phyloP scores from a whole-genome alignment of 208 protist genomes.

The Naegleria lovaniensis region DNA sequence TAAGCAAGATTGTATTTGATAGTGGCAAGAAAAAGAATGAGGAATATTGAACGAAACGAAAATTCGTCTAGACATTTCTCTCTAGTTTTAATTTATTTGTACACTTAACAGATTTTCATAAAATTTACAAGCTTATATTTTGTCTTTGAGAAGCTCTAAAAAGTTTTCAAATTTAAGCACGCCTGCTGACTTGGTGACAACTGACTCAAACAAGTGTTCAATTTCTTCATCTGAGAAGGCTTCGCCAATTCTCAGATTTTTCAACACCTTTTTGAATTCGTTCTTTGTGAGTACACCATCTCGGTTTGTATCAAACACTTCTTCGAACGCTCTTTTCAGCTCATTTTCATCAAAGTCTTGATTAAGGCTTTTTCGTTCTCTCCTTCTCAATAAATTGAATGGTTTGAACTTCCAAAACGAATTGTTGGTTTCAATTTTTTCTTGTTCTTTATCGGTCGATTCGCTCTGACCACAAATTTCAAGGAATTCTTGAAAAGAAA shows the following conservation, averaged over 20 bases:
- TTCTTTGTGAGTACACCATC: not conserved
- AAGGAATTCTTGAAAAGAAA: not conserved
- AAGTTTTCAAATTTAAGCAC: not conserved
- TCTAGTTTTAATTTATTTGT: constrained; percentile 3
- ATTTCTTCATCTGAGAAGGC: not conserved
- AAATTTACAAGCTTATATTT: not conserved
- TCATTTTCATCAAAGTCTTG: not conserved
- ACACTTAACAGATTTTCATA: not conserved
- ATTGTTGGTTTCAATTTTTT: not conserved
- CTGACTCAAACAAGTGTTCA: not conserved
- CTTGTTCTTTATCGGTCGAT: not conserved
- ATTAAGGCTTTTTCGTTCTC: not conserved
- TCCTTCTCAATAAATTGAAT: not conserved
- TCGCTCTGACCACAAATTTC: not conserved
- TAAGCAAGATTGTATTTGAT: not conserved
- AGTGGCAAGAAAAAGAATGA: not conserved
- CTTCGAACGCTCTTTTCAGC: not conserved
- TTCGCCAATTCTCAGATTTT: not conserved
- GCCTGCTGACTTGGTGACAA: not conserved
- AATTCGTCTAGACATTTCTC: too few relatives aligned
- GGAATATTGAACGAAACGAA: too few relatives aligned
- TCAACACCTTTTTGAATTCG: not conserved
- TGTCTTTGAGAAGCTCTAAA: not conserved
- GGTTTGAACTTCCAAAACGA: not conserved
- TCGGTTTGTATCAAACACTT: not conserved